These are phyloP conservation scores for Tetrastigma voinierianum DNA, from an alignment of 164 flowering plant genomes.

Conservation along the genomic window DNA sequence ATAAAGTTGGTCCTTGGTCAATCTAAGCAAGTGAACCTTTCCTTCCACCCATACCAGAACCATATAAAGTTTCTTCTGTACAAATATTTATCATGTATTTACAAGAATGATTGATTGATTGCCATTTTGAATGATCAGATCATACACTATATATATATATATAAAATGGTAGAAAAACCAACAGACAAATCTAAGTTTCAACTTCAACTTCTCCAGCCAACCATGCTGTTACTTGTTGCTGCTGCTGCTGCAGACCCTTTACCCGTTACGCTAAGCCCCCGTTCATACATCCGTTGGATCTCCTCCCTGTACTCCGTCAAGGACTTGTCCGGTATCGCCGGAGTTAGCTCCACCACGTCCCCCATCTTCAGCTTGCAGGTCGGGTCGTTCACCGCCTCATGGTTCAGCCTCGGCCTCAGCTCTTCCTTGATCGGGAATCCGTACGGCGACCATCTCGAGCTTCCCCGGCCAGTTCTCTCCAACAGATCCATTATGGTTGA, in stretches of 20 bases:
- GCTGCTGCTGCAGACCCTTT: constrained; percentile 21
- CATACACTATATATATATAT: neutral
- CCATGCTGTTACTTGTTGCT: constrained; percentile 17
- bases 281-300: constrained; percentile 89
- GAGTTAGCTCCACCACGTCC: constrained; percentile 88
- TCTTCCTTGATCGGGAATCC: constrained; percentile 79
- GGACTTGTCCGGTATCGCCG: constrained; percentile 73
- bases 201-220: constrained; percentile 47
- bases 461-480: constrained; percentile 60
- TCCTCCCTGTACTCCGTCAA: constrained; percentile 79
- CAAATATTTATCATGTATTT: constrained; percentile 12
- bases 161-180: neutral
- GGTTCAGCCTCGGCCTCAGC: constrained; percentile 79
- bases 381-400: constrained; percentile 59
- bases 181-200: constrained; percentile 18
- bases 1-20: no score
- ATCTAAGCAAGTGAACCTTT: constrained; percentile 6
- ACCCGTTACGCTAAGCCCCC: constrained; percentile 35
- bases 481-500: constrained; percentile 70
- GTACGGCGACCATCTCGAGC: constrained; percentile 56
- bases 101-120: constrained; percentile 14
- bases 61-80: constrained; percentile 16
- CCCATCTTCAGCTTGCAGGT: constrained; percentile 82
- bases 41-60: neutral
- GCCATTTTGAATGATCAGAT: neutral